Percentiles rank a stretch among this genome's conserved stretches.
These are phyloP conservation scores for Macrophomina tecta DNA, from an alignment of 2,329 filamentous ascomycete genomes.

Conservation along the genomic window DNA sequence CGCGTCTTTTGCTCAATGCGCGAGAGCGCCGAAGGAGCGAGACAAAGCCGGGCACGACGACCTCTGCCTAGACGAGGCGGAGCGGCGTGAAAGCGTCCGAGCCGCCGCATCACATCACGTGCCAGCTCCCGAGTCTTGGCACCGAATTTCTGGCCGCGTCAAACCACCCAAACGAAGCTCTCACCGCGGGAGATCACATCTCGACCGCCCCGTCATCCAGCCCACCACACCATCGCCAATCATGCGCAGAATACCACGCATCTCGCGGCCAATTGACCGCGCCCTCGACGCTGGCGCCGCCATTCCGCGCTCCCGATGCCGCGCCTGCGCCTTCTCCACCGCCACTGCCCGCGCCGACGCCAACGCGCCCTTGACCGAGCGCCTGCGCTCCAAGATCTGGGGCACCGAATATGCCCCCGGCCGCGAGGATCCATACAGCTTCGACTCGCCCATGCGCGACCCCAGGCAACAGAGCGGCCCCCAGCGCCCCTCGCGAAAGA, in stretches of 20 bases:
- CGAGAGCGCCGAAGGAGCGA: background rate
- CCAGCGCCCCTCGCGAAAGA: background rate
- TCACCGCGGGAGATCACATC: background rate
- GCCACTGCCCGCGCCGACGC: background rate
- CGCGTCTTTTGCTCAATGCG: too few species aligned
- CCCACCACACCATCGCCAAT: background rate
- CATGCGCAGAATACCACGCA: slow-evolving; percentile 26
- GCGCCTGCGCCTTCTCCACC: slow-evolving; percentile 10
- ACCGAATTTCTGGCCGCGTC: slow-evolving; percentile 16
- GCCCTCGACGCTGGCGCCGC: background rate
- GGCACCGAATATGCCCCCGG: slow-evolving; percentile 26
- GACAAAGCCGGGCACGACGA: background rate
- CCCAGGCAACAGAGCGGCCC: background rate
- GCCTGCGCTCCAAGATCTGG: slow-evolving; percentile 24
- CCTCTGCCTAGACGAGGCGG: too few species aligned
- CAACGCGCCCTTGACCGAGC: background rate
- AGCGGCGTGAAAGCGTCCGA: too few species aligned
- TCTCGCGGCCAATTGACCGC: slow-evolving; percentile 26
- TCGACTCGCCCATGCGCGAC: slow-evolving; percentile 18
- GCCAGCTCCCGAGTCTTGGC: background rate
- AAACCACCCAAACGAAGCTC: background rate
- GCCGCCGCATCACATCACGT: slow-evolving; percentile 4
- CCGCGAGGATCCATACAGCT: slow-evolving; percentile 26
- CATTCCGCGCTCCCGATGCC: background rate
- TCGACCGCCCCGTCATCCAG: background rate